Percentiles rank a stretch among this genome's conserved stretches.
phyloP scores from a whole-genome alignment of 306 rosid species.

The Fragaria vesca region DNA sequence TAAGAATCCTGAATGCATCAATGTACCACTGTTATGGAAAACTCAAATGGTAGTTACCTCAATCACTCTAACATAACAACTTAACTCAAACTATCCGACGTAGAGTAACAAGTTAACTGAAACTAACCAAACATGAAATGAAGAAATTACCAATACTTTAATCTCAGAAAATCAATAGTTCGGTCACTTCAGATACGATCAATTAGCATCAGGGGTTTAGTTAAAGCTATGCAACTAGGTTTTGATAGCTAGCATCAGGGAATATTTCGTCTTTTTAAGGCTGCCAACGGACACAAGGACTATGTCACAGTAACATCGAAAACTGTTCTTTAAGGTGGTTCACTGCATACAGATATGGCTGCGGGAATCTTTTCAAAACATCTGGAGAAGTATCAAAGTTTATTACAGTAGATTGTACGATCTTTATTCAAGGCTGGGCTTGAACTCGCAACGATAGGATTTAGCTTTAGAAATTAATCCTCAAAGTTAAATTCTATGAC shows the following conservation, averaged over 20 bases:
- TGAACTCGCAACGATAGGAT: neutral
- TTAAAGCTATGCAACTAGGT: neutral
- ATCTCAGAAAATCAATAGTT: neutral
- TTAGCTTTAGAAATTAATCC: neutral
- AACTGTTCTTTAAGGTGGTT: neutral
- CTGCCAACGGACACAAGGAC: neutral
- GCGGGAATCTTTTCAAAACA: neutral
- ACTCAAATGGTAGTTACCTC: neutral
- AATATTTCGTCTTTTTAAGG: neutral
- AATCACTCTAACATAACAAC: neutral
- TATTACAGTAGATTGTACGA: neutral
- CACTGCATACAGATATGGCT: neutral
- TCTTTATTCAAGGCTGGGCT: neutral
- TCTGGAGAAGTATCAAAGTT: neutral
- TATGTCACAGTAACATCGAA: neutral
- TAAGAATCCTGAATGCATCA: slow-evolving; percentile 62
- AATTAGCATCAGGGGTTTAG: neutral
- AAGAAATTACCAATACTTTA: neutral
- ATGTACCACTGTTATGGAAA: neutral
- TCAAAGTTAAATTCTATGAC: neutral
- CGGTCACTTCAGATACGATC: neutral
- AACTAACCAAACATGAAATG: neutral
- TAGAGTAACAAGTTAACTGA: neutral
- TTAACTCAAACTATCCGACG: neutral
- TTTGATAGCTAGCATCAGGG: neutral